A percentile compares a stretch with the other conserved stretches of the same genome.
phyloP scores from a whole-genome alignment of 2,329 filamentous ascomycete species.

The Penicillium rolfsii region DNA sequence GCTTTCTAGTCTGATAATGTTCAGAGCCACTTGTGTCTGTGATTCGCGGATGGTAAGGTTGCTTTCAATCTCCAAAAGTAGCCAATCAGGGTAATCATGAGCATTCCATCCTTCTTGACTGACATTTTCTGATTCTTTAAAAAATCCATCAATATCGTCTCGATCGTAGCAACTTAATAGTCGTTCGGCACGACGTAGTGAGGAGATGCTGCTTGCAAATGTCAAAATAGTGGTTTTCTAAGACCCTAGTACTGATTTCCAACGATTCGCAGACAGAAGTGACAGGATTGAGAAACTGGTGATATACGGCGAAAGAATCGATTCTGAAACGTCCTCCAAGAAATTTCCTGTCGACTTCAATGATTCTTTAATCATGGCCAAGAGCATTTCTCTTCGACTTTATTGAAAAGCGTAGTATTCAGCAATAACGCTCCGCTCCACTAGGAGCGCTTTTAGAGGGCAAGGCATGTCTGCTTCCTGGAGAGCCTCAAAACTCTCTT shows the following conservation, averaged over 20 bases:
- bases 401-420: neutral
- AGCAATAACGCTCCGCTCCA: constrained; percentile 5
- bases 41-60: neutral
- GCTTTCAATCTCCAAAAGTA: neutral
- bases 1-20: neutral
- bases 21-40: neutral
- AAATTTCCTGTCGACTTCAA: neutral
- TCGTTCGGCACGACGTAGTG: constrained; percentile 12
- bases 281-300: constrained; percentile 7
- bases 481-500: constrained; percentile 12
- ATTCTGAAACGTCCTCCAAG: constrained; percentile 1
- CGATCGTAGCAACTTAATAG: constrained; percentile 9
- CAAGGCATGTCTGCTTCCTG: neutral
- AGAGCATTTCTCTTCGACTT: constrained; percentile 8
- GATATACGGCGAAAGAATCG: constrained; percentile 1
- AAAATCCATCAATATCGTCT: constrained; percentile 8
- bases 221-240: constrained; percentile 11
- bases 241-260: constrained; percentile 5
- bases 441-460: constrained; percentile 5
- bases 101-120: neutral
- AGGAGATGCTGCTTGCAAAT: constrained; percentile 10
- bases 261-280: constrained; percentile 7
- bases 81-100: neutral
- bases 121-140: neutral
- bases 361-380: constrained; percentile 3